Percentiles rank a stretch among this genome's conserved stretches.
These are phyloP conservation scores for Annona squamosa DNA, from an alignment of 164 flowering plant genomes.

Conservation along the genomic window DNA sequence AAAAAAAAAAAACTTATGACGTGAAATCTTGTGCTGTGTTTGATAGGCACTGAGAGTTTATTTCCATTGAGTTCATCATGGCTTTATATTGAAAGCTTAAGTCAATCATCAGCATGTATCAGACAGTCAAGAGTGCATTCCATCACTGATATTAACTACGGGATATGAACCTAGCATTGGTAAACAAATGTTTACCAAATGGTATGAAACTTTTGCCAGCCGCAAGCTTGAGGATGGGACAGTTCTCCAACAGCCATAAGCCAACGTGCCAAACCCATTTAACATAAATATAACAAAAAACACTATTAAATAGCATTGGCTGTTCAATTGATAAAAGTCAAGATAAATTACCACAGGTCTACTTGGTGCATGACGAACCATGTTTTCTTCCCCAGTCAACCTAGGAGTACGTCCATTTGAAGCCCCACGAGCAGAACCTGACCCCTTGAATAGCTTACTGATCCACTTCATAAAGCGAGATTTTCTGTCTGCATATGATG, in stretches of 20 bases:
- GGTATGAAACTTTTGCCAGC: no score
- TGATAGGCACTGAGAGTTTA: no score
- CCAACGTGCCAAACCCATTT: background rate
- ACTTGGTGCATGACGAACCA: conserved; percentile 55
- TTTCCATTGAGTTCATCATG: no score
- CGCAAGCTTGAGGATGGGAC: no score
- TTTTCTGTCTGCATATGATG: conserved; percentile 53
- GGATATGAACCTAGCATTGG: no score
- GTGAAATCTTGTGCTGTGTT: no score
- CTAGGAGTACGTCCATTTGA: conserved; percentile 38
- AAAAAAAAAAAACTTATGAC: no score
- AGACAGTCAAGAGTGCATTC: no score
- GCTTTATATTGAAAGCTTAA: no score
- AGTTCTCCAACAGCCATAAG: background rate
- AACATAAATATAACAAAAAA: background rate
- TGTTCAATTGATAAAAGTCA: background rate
- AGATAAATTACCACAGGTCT: conserved; percentile 46
- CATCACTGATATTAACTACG: no score
- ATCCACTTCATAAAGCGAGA: conserved; percentile 85
- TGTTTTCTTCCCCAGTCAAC: conserved; percentile 63
- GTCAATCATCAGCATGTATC: no score
- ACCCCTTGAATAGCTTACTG: conserved; percentile 62
- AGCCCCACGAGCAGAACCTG: conserved; percentile 23
- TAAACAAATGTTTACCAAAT: no score
- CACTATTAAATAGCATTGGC: background rate